phyloP scores from a whole-genome alignment of 2,329 filamentous ascomycete species.

The Cytospora chrysosperma region DNA sequence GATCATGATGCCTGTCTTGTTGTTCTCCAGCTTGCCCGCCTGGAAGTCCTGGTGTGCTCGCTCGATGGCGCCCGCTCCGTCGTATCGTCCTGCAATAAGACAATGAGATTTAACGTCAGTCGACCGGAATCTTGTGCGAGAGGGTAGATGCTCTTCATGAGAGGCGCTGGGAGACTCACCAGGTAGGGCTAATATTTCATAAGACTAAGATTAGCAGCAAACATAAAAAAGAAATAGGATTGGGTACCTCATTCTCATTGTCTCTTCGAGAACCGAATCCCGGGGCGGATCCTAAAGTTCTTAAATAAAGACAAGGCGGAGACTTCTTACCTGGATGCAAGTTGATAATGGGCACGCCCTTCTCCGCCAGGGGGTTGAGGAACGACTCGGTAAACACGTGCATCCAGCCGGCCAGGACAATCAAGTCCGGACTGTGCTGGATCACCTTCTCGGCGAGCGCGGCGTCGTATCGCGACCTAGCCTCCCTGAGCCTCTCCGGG shows the following conservation, averaged over 20 bases:
- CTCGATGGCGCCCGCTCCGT: constrained; percentile 75
- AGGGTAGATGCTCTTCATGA: not conserved
- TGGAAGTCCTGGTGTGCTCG: constrained; percentile 73
- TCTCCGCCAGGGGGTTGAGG: constrained; percentile 63
- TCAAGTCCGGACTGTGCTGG: constrained; percentile 63
- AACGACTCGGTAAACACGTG: constrained; percentile 73
- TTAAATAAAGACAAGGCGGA: no score
- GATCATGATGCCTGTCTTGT: constrained; percentile 81
- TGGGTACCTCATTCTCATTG: no score
- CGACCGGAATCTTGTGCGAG: not conserved
- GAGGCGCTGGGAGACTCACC: constrained; percentile 40
- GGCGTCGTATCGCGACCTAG: constrained; percentile 69
- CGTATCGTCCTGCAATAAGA: constrained; percentile 61
- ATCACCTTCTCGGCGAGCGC: constrained; percentile 70
- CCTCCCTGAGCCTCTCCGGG: constrained; percentile 50
- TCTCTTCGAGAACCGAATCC: no score
- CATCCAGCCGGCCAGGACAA: constrained; percentile 87
- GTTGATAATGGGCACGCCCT: constrained; percentile 72
- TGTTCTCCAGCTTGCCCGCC: constrained; percentile 60
- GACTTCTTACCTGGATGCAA: constrained; percentile 60
- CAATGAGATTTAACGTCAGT: not conserved
- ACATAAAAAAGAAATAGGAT: no score
- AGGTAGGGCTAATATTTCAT: no score
- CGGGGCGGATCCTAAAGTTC: no score
- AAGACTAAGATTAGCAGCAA: no score